Evolutionary conservation across 2,329 filamentous ascomycete species (phyloP).

Genomic region (Bipolaris oryzae): DNA sequence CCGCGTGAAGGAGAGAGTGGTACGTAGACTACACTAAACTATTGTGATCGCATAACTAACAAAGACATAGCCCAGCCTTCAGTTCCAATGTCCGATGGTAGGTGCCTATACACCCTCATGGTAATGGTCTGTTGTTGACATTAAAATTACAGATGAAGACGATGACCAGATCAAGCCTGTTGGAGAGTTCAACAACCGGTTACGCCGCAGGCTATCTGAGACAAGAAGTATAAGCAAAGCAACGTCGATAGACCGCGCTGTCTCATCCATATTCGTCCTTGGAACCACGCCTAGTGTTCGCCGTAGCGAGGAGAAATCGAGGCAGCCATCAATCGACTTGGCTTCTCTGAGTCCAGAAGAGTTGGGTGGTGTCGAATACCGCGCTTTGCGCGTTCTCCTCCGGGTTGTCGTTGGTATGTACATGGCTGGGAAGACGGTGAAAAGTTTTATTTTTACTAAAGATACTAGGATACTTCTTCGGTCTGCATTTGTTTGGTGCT

Average conservation of each 20-base stretch:
- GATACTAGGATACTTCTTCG: no score
- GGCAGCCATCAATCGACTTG: constrained; percentile 55
- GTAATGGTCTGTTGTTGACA: neutral
- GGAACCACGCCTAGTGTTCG: constrained; percentile 67
- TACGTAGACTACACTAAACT: neutral
- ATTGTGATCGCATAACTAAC: neutral
- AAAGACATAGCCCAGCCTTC: neutral
- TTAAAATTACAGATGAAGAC: constrained; percentile 5
- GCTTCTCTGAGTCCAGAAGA: constrained; percentile 67
- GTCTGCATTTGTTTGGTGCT: no score
- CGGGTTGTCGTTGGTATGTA: constrained; percentile 74
- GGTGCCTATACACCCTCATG: neutral
- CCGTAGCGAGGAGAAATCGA: constrained; percentile 16
- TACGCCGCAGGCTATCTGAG: constrained; percentile 16
- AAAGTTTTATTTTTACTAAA: neutral
- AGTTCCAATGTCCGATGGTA: constrained; percentile 4
- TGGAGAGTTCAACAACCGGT: constrained; percentile 1
- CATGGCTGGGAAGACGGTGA: constrained; percentile 29
- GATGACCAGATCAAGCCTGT: constrained; percentile 15
- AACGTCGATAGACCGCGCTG: constrained; percentile 48
- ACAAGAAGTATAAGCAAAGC: constrained; percentile 34
- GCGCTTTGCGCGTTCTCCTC: constrained; percentile 83
- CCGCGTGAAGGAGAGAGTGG: constrained; percentile 13
- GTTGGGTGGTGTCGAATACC: constrained; percentile 94
- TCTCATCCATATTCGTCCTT: constrained; percentile 52